These are phyloP conservation scores for Excoecaria agallocha DNA, from an alignment of 345 rosid genomes.

Conservation along the genomic window DNA sequence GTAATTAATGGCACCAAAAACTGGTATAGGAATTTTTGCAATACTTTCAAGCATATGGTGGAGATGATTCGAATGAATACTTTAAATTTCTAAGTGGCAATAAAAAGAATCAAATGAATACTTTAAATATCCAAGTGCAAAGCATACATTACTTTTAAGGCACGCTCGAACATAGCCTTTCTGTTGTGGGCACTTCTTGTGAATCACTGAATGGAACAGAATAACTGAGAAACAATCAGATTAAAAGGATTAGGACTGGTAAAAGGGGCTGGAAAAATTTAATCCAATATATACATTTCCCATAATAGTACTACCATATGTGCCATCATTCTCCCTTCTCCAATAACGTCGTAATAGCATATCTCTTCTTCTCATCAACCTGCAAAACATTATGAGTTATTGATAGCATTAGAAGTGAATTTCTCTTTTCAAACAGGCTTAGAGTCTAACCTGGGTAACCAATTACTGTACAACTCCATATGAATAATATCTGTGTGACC, in stretches of 20 bases:
- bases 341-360: constrained; percentile 77
- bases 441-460: constrained; percentile 70
- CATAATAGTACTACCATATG: constrained; percentile 58
- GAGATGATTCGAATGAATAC: background rate
- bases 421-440: background rate
- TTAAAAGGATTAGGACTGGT: constrained; percentile 2
- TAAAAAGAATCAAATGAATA: background rate
- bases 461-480: constrained; percentile 59
- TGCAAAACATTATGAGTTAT: constrained; percentile 22
- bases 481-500: constrained; percentile 87
- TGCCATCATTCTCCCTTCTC: constrained; percentile 97
- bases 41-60: too few relatives aligned
- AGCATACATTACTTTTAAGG: constrained; percentile 76
- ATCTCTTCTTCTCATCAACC: constrained; percentile 84
- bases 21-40: too few relatives aligned
- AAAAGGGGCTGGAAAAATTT: constrained; percentile 1
- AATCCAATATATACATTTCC: background rate
- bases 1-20: too few relatives aligned
- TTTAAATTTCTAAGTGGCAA: background rate
- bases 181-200: constrained; percentile 67
- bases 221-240: constrained; percentile 55
- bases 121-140: constrained; percentile 17
- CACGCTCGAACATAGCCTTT: constrained; percentile 84
- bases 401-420: background rate
- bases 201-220: constrained; percentile 79